Conservation (phyloP, 1,284 basidiomycete species). For the Boletus holoroseus region DNA sequence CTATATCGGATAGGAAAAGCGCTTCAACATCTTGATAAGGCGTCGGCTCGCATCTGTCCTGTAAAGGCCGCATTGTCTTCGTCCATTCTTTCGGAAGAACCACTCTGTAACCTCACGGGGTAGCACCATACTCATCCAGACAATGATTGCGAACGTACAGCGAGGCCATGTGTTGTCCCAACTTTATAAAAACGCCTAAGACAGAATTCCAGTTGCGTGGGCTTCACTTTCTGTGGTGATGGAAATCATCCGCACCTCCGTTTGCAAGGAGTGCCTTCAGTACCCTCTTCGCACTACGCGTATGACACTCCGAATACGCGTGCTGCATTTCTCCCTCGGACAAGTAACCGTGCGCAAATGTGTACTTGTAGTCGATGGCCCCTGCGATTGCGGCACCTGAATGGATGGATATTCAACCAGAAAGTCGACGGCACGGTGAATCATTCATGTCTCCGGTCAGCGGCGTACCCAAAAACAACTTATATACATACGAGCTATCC, state of each 20-base stretch:
- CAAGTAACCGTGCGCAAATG: slow-evolving; percentile 56
- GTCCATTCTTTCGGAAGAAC: slow-evolving; percentile 84
- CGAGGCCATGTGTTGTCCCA: slow-evolving; percentile 86
- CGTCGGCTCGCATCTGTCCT: slow-evolving; percentile 83
- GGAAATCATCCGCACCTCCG: slow-evolving; percentile 52
- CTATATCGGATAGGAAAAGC: slow-evolving; percentile 72
- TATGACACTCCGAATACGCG: slow-evolving; percentile 75
- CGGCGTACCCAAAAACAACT: neutral
- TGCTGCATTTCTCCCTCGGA: slow-evolving; percentile 51
- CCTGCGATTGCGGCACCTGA: slow-evolving; percentile 57
- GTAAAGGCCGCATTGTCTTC: slow-evolving; percentile 60
- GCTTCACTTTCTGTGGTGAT: neutral
- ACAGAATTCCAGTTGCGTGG: neutral
- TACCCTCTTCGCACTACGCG: slow-evolving; percentile 71
- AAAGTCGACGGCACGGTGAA: neutral
- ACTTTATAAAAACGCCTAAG: slow-evolving; percentile 83
- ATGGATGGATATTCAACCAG: neutral
- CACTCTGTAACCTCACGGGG: slow-evolving; percentile 31
- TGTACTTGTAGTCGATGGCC: slow-evolving; percentile 82
- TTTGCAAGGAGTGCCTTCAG: slow-evolving; percentile 79
- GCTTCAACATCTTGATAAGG: slow-evolving; percentile 62
- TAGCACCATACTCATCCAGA: slow-evolving; percentile 1
- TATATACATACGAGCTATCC: slow-evolving; percentile 50
- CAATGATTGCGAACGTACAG: slow-evolving; percentile 39
- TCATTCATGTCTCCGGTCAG: slow-evolving; percentile 5